These are phyloP conservation scores for Penicillium nordicum DNA, from an alignment of 2,329 filamentous ascomycete genomes.

Conservation along the genomic window DNA sequence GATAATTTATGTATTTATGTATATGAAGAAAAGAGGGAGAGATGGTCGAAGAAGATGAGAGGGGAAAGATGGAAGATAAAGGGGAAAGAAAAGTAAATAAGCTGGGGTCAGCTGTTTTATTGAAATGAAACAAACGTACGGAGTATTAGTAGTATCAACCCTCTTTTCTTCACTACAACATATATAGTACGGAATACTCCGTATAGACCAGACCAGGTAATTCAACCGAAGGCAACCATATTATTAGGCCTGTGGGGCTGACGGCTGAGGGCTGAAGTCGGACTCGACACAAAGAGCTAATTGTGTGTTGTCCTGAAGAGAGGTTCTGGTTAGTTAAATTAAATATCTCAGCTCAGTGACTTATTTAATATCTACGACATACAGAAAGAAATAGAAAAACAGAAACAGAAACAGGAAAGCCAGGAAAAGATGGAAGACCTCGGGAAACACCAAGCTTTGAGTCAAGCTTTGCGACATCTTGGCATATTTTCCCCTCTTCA, in stretches of 20 bases:
- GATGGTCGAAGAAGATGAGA: neutral
- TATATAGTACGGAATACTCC: no score
- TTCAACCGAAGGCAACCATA: neutral
- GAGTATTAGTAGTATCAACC: neutral
- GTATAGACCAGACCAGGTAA: neutral
- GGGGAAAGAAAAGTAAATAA: neutral
- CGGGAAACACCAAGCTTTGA: conserved; percentile 4
- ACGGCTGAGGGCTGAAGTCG: conserved; percentile 3
- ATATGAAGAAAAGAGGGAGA: neutral
- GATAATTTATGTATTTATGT: neutral
- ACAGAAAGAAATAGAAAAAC: no score
- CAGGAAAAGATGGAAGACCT: neutral
- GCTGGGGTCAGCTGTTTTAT: neutral
- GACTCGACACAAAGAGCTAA: neutral
- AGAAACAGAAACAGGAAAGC: neutral
- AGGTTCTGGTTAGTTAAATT: neutral
- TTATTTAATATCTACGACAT: no score
- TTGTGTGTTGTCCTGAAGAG: neutral
- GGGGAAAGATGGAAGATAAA: neutral
- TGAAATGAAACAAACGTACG: neutral
- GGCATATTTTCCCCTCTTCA: conserved; percentile 1
- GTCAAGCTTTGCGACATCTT: conserved; percentile 7
- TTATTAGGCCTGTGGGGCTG: neutral
- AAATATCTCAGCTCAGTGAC: no score
- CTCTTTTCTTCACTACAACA: neutral